phyloP scores from a whole-genome alignment of 177 flowering plant genomes.

The Telopea speciosissima region DNA sequence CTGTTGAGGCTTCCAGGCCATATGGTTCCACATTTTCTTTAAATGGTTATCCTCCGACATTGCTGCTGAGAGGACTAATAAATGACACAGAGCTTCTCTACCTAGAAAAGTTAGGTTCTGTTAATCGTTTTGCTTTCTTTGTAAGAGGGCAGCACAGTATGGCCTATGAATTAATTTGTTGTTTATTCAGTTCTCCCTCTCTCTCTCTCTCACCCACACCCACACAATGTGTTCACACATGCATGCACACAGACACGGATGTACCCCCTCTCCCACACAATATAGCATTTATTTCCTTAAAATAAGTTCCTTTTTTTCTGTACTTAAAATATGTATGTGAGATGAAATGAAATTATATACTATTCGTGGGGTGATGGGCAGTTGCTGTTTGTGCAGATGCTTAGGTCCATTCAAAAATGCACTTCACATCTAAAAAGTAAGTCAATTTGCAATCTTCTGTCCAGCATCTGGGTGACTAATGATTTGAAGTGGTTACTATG shows the following conservation, averaged over 20 bases:
- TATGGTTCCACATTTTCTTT: too few relatives aligned
- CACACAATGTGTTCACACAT: background rate
- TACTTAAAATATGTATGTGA: background rate
- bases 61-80: too few relatives aligned
- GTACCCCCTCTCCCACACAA: background rate
- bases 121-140: too few relatives aligned
- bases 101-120: background rate
- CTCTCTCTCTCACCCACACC: background rate
- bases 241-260: too few relatives aligned
- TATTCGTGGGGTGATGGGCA: background rate
- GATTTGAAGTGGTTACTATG: constrained; percentile 1
- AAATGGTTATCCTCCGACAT: too few relatives aligned
- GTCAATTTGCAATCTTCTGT: constrained; percentile 15
- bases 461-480: background rate
- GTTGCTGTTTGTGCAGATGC: constrained; percentile 50
- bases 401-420: constrained; percentile 68
- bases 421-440: constrained; percentile 61
- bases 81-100: background rate
- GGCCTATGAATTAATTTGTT: too few relatives aligned
- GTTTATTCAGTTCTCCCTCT: too few relatives aligned
- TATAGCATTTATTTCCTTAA: background rate
- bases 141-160: too few relatives aligned
- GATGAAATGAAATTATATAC: background rate
- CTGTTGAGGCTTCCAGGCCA: too few relatives aligned
- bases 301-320: background rate